Conservation (phyloP, 2,329 filamentous ascomycete genomes). For the Lachnellula hyalina region DNA sequence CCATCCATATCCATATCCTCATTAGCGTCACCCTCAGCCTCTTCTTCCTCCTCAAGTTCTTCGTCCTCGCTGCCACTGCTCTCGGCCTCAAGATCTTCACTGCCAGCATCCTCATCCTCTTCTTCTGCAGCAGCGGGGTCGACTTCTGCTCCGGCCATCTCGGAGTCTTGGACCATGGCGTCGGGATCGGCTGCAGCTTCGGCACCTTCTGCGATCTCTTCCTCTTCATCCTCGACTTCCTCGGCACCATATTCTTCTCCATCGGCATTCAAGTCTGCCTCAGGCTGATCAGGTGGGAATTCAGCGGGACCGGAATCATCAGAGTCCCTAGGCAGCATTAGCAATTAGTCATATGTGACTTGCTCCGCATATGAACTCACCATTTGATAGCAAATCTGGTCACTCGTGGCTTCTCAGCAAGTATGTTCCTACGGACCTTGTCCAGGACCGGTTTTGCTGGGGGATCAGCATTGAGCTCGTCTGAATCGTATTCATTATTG, state of each 20-base stretch:
- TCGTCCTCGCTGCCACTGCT: constrained; percentile 60
- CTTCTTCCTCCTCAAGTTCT: constrained; percentile 48
- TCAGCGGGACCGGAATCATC: constrained; percentile 93
- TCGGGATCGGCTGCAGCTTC: constrained; percentile 38
- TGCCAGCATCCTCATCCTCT: constrained; percentile 64
- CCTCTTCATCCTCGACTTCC: constrained; percentile 70
- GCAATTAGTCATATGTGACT: constrained; percentile 4
- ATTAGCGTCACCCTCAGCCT: constrained; percentile 34
- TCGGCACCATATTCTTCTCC: constrained; percentile 90
- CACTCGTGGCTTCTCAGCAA: constrained; percentile 95
- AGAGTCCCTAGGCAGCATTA: constrained; percentile 62
- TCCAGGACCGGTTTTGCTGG: constrained; percentile 90
- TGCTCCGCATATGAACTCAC: constrained; percentile 47
- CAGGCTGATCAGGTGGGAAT: constrained; percentile 94
- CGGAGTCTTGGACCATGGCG: constrained; percentile 57
- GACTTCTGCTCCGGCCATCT: constrained; percentile 68
- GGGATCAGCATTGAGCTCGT: constrained; percentile 82
- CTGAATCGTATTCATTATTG: constrained; percentile 97
- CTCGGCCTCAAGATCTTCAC: constrained; percentile 74
- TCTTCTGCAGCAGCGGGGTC: constrained; percentile 47
- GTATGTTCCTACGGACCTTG: constrained; percentile 83
- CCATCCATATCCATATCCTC: constrained; percentile 49
- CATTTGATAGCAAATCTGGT: constrained; percentile 99
- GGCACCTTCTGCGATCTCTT: constrained; percentile 49
- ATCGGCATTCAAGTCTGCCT: constrained; percentile 81